Conservation (phyloP, 2,329 filamentous ascomycete species). For the Ceratocystis cacaofunesta region DNA sequence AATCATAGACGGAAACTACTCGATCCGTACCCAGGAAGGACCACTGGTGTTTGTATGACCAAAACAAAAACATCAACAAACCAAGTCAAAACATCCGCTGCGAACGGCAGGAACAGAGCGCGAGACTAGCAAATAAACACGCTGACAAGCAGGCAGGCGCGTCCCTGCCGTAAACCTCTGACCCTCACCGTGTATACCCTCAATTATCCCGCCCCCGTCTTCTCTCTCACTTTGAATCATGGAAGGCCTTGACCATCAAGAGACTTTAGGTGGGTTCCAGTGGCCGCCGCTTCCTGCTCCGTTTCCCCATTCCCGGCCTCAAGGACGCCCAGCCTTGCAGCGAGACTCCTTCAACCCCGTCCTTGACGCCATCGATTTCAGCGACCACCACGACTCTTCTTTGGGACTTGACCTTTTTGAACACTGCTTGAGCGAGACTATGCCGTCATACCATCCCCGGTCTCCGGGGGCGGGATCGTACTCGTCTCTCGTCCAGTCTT, state of each 20-base stretch:
- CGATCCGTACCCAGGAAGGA: not conserved
- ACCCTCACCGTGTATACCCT: not conserved
- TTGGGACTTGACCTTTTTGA: not conserved
- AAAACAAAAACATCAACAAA: slow-evolving; percentile 6
- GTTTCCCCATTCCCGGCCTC: not conserved
- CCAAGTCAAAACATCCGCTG: not conserved
- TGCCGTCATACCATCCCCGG: slow-evolving; percentile 1
- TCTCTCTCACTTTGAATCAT: not conserved
- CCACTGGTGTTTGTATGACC: not conserved
- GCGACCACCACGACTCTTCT: not conserved
- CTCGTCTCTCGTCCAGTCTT: not conserved
- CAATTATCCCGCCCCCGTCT: not conserved
- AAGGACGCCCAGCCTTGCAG: not conserved
- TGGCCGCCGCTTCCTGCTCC: slow-evolving; percentile 12
- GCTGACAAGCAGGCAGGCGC: not conserved
- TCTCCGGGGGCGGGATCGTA: not conserved
- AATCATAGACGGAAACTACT: not conserved
- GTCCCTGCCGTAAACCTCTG: not conserved
- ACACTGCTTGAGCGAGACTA: not conserved
- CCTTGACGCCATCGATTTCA: not conserved
- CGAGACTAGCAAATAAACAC: not conserved
- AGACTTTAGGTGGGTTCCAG: not conserved
- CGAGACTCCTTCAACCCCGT: not conserved
- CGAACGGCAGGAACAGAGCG: not conserved
- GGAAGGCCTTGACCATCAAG: not conserved